Conservation (phyloP, 129 eudicot genomes). For the Pulicaria dysenterica region DNA sequence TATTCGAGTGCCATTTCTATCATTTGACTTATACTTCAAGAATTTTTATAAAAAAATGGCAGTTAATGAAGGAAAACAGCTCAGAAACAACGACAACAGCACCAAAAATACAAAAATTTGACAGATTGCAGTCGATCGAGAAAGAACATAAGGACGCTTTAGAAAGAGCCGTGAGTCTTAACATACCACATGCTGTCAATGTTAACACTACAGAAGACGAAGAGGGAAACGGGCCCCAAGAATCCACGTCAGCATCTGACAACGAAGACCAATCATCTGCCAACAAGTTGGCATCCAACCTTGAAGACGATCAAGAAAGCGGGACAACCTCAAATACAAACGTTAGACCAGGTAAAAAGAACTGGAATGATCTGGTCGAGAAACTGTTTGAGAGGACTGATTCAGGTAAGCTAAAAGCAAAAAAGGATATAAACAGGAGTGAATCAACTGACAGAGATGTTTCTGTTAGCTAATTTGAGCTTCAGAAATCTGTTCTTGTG, state of each 20-base stretch:
- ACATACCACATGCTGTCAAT: slow-evolving; percentile 68
- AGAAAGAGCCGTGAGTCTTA: slow-evolving; percentile 71
- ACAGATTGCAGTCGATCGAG: slow-evolving; percentile 57
- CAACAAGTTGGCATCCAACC: slow-evolving; percentile 23
- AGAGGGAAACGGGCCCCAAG: slow-evolving; percentile 22
- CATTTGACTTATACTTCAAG: neutral
- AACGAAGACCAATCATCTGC: slow-evolving; percentile 31
- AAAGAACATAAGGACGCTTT: slow-evolving; percentile 82
- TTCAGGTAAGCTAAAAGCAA: slow-evolving; percentile 41
- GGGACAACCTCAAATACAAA: slow-evolving; percentile 17
- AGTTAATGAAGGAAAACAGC: slow-evolving; percentile 58
- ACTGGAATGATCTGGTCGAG: slow-evolving; percentile 65
- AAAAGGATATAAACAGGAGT: slow-evolving; percentile 24
- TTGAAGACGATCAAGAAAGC: slow-evolving; percentile 9
- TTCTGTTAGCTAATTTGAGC: slow-evolving; percentile 18
- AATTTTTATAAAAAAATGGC: slow-evolving; percentile 4
- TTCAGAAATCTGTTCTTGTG: neutral
- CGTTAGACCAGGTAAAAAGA: slow-evolving; percentile 16
- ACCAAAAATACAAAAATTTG: slow-evolving; percentile 61
- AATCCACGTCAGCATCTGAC: slow-evolving; percentile 36
- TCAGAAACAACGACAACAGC: slow-evolving; percentile 53
- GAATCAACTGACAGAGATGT: slow-evolving; percentile 24
- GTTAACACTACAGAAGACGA: slow-evolving; percentile 33
- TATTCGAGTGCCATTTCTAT: neutral
- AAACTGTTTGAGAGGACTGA: slow-evolving; percentile 53